phyloP scores from a whole-genome alignment of 352 stramenopile species.

The Albugo laibachii region DNA sequence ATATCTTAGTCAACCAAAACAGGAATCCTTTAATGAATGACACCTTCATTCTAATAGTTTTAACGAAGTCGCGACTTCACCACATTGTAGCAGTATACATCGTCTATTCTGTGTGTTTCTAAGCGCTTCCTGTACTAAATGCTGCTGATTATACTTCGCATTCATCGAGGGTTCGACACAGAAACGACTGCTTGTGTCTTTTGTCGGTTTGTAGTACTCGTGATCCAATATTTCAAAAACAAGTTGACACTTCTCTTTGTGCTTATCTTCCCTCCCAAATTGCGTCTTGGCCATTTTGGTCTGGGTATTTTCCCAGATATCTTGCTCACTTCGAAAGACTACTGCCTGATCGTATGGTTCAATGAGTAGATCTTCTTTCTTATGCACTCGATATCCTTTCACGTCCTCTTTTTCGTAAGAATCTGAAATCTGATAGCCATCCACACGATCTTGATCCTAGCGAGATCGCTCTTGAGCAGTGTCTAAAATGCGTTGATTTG shows the following conservation, averaged over 20 bases:
- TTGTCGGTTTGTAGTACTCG: too few relatives aligned
- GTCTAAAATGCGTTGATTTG: slow-evolving; percentile 83
- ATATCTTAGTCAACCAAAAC: too few relatives aligned
- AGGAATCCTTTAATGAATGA: too few relatives aligned
- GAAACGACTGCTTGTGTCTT: too few relatives aligned
- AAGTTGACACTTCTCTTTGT: slow-evolving; percentile 10
- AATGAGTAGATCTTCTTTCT: slow-evolving; percentile 84
- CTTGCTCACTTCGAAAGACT: slow-evolving; percentile 91
- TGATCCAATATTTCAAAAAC: too few relatives aligned
- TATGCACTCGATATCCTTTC: slow-evolving; percentile 72
- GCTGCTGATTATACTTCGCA: too few relatives aligned
- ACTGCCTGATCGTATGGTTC: slow-evolving; percentile 86
- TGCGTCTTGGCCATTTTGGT: slow-evolving; percentile 68
- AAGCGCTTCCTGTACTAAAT: too few relatives aligned
- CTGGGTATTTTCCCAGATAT: slow-evolving; percentile 96
- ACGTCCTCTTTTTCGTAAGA: slow-evolving; percentile 87
- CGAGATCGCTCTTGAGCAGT: slow-evolving; percentile 34
- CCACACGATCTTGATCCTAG: slow-evolving; percentile 23
- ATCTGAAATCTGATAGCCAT: slow-evolving; percentile 91
- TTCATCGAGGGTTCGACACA: too few relatives aligned
- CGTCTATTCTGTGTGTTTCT: too few relatives aligned
- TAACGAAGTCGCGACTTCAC: too few relatives aligned
- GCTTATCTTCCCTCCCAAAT: slow-evolving; percentile 55
- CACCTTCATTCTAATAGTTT: too few relatives aligned
- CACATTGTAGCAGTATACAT: too few relatives aligned